These are phyloP conservation scores for Phytophthora pluvialis DNA, from an alignment of 352 stramenopile species.

Conservation along the genomic window DNA sequence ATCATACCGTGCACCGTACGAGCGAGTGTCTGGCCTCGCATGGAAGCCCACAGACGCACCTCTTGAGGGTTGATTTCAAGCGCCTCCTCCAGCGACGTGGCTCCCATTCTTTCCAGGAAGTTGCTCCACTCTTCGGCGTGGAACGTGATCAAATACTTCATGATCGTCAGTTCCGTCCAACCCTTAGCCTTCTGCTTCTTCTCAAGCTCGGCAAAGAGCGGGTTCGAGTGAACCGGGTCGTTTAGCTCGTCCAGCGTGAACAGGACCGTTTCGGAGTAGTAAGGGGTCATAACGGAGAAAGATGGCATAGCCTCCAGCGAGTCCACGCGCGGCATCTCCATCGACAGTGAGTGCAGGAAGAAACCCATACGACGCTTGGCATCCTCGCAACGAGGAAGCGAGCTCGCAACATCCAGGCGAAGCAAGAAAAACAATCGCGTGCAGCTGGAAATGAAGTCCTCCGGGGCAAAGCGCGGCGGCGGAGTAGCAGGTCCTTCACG, in stretches of 20 bases:
- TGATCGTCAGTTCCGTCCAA: slow-evolving; percentile 81
- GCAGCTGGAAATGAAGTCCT: slow-evolving; percentile 79
- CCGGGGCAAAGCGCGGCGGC: slow-evolving; percentile 49
- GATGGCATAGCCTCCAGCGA: slow-evolving; percentile 87
- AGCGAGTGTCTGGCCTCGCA: slow-evolving; percentile 87
- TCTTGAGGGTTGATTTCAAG: slow-evolving; percentile 67
- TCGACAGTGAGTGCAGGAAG: slow-evolving; percentile 85
- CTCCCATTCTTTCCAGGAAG: slow-evolving; percentile 85
- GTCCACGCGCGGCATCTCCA: slow-evolving; percentile 81
- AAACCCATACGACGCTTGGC: slow-evolving; percentile 88
- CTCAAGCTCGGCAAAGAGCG: slow-evolving; percentile 80
- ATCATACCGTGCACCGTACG: slow-evolving; percentile 90
- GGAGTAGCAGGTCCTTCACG: slow-evolving; percentile 38
- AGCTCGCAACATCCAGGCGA: slow-evolving; percentile 68
- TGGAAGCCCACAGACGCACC: slow-evolving; percentile 85
- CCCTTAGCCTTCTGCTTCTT: slow-evolving; percentile 78
- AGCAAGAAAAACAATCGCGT: slow-evolving; percentile 86
- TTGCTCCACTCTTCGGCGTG: slow-evolving; percentile 91
- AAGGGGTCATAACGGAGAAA: slow-evolving; percentile 90
- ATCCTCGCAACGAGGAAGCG: slow-evolving; percentile 81
- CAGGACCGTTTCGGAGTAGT: slow-evolving; percentile 88
- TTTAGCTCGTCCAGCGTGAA: slow-evolving; percentile 90
- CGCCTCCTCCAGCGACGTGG: slow-evolving; percentile 72
- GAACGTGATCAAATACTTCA: slow-evolving; percentile 90
- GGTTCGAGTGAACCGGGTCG: slow-evolving; percentile 80